A percentile compares a stretch with the other conserved stretches of the same genome.
Evolutionary conservation across 2,329 filamentous ascomycete genomes (phyloP).

Genomic region (Neofusicoccum sp.): DNA sequence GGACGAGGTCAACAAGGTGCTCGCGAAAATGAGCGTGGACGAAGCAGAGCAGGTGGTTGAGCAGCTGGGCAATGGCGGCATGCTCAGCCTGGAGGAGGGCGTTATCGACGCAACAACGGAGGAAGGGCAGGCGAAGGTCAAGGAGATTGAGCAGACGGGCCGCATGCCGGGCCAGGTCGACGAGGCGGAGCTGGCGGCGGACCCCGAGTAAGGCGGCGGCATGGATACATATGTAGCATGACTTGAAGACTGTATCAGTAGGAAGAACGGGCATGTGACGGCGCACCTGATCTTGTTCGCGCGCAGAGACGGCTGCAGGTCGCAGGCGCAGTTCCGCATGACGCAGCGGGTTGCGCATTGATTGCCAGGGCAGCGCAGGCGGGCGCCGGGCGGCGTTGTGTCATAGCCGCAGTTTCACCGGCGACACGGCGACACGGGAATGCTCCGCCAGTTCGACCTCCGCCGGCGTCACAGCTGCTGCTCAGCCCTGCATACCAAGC

Average conservation of each 20-base stretch:
- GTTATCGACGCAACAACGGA: constrained; percentile 95
- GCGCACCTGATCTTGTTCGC: neutral
- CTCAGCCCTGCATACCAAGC: constrained; percentile 16
- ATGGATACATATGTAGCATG: neutral
- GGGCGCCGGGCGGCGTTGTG: neutral
- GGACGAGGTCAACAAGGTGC: constrained; percentile 82
- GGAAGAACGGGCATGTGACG: neutral
- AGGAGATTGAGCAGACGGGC: constrained; percentile 58
- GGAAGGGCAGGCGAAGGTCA: constrained; percentile 73
- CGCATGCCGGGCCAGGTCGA: constrained; percentile 34
- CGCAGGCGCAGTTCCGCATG: neutral
- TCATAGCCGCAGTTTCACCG: neutral
- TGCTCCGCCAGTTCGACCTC: constrained; percentile 12
- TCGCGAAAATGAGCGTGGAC: constrained; percentile 84
- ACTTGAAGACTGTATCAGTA: neutral
- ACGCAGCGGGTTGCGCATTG: neutral
- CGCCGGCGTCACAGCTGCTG: neutral
- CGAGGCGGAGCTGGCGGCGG: constrained; percentile 18
- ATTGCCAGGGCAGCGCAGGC: neutral
- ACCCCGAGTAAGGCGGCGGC: constrained; percentile 8
- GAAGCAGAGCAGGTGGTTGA: constrained; percentile 84
- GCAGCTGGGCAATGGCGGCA: constrained; percentile 77
- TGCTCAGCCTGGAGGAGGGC: constrained; percentile 86
- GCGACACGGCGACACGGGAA: neutral
- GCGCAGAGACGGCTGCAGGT: neutral